phyloP scores from a whole-genome alignment of 1,139 yeast species.

The Diutina sp. region DNA sequence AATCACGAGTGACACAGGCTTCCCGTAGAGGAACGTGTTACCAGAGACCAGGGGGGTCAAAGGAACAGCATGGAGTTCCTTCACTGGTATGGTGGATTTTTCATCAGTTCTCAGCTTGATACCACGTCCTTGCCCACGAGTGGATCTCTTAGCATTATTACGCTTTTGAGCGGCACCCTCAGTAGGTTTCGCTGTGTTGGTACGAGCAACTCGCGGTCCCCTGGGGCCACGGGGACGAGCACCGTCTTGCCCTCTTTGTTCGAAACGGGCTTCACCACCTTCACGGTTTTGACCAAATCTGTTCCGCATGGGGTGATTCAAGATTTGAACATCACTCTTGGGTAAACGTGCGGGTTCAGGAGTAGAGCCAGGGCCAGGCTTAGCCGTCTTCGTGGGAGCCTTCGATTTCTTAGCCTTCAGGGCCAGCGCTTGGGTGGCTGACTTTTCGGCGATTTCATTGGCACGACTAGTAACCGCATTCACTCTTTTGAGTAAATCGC shows the following conservation, averaged over 20 bases:
- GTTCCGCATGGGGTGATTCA: constrained; percentile 1
- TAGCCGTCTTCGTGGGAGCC: not conserved
- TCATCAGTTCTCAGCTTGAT: not conserved
- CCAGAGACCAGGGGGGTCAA: constrained; percentile 14
- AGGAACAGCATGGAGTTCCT: constrained; percentile 7
- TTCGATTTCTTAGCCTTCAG: not conserved
- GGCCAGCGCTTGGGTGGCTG: not conserved
- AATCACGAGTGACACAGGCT: constrained; percentile 19
- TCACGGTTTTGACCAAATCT: not conserved
- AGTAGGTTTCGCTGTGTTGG: not conserved
- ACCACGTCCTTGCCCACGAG: not conserved
- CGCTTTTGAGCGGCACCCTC: not conserved
- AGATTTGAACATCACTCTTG: not conserved
- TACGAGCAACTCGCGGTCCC: not conserved
- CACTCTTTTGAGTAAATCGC: constrained; percentile 22
- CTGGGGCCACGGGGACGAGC: not conserved
- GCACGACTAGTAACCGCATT: constrained; percentile 17
- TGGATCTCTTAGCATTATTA: not conserved
- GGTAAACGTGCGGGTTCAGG: not conserved
- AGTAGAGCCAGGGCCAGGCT: not conserved
- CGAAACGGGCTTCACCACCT: not conserved
- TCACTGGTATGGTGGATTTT: not conserved
- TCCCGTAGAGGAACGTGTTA: constrained; percentile 27
- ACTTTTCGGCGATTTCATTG: constrained; percentile 1
- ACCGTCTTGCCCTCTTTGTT: not conserved